phyloP scores from a whole-genome alignment of 345 rosid genomes.

The Punica granatum region DNA sequence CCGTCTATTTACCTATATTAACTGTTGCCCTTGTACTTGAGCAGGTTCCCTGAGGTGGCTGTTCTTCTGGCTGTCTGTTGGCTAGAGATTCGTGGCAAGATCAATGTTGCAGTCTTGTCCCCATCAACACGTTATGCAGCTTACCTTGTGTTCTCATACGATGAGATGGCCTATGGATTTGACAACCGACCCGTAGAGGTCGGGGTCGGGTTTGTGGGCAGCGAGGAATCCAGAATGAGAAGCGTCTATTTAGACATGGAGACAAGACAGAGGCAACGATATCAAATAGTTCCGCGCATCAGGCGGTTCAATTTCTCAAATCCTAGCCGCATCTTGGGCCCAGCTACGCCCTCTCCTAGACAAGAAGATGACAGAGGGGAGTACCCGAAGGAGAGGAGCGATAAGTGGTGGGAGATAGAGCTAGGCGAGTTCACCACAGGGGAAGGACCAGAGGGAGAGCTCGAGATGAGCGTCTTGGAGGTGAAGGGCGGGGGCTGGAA shows the following conservation, averaged over 20 bases:
- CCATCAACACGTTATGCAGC: slow-evolving; percentile 12
- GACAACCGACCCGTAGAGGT: slow-evolving; percentile 15
- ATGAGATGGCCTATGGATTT: slow-evolving; percentile 10
- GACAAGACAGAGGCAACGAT: not conserved
- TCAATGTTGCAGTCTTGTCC: slow-evolving; percentile 14
- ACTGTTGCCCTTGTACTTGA: not conserved
- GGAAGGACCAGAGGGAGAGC: slow-evolving; percentile 16
- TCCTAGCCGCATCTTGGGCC: not conserved
- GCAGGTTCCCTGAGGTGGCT: slow-evolving; percentile 24
- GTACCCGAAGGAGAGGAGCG: slow-evolving; percentile 17
- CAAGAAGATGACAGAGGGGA: not conserved
- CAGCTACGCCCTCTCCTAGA: not conserved
- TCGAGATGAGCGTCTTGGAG: slow-evolving; percentile 23
- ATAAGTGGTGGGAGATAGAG: slow-evolving; percentile 32
- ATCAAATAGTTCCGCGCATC: not conserved
- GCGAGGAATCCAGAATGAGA: slow-evolving; percentile 1
- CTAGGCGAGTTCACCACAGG: slow-evolving; percentile 19
- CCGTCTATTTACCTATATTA: not conserved
- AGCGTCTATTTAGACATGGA: slow-evolving; percentile 12
- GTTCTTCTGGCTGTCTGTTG: slow-evolving; percentile 20
- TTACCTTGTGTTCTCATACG: slow-evolving; percentile 15
- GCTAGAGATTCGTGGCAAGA: slow-evolving; percentile 23
- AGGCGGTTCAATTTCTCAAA: not conserved
- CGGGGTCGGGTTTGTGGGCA: slow-evolving; percentile 8
- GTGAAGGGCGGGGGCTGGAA: slow-evolving; percentile 26